A percentile compares a stretch with the other conserved stretches of the same genome.
Conservation (phyloP, 192 early-diverging fungal genomes). For the Linnemannia schmuckeri region DNA sequence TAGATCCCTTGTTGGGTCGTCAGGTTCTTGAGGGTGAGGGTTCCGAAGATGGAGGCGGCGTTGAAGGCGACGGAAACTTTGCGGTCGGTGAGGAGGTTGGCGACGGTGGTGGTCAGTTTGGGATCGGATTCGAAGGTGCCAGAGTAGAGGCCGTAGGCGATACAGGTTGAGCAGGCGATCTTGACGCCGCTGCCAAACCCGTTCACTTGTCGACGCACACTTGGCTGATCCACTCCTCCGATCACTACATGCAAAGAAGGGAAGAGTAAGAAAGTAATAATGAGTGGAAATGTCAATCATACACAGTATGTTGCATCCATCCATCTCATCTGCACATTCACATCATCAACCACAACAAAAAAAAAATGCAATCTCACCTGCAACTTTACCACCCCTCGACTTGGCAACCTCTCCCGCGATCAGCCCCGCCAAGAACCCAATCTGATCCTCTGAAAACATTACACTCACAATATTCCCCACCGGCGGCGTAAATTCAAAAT, state of each 20-base stretch:
- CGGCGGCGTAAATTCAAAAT: slow-evolving; percentile 56
- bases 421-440: slow-evolving; percentile 53
- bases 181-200: slow-evolving; percentile 57
- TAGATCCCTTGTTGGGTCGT: slow-evolving; percentile 47
- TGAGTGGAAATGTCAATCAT: neutral
- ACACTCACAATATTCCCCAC: slow-evolving; percentile 55
- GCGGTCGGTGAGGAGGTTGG: slow-evolving; percentile 2
- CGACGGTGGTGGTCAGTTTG: slow-evolving; percentile 1
- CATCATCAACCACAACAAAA: neutral
- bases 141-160: slow-evolving; percentile 47
- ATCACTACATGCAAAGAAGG: slow-evolving; percentile 26
- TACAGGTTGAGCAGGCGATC: slow-evolving; percentile 41
- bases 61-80: slow-evolving; percentile 55
- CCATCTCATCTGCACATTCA: no score
- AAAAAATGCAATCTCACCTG: slow-evolving; percentile 24
- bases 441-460: slow-evolving; percentile 57
- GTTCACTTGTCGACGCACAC: slow-evolving; percentile 50
- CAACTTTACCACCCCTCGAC: slow-evolving; percentile 43
- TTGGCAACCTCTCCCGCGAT: slow-evolving; percentile 55
- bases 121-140: slow-evolving; percentile 43
- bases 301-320: neutral
- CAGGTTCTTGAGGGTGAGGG: slow-evolving; percentile 46
- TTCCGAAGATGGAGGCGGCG: slow-evolving; percentile 53
- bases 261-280: neutral
- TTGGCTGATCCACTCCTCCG: slow-evolving; percentile 55